Evolutionary conservation across 2,329 filamentous ascomycete genomes (phyloP), one percentile per base, ranked within the genome.

Genomic region (Cordyceps javanica): DNA sequence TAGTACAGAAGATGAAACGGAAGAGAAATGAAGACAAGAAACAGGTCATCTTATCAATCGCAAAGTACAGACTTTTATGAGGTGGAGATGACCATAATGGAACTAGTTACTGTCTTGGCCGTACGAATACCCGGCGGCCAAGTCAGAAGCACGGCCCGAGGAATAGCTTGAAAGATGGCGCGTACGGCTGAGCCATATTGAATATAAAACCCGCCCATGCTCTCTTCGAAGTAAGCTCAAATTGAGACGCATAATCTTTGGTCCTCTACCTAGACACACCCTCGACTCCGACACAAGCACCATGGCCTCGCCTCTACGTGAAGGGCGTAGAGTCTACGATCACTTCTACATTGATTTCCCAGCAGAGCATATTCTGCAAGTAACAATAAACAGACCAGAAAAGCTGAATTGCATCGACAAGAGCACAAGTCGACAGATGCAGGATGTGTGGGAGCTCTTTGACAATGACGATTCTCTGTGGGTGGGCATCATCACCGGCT

Each of bases 311-410:
- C n/a, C 9, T 10, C 26, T 56, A 34, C 42, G 53, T 39, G 32
- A 34, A 21, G n/a, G 10, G 26, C 16, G 21, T 2, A 25, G 32
- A 32, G 16, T 39, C 28, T 39, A 23, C 44, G 28, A 21, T 49
- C 42, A 48, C 44, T 56, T 56, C 34, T 41, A 30, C 3, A 41
- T 55, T 19, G 48, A 26, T n/a, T 55, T 55, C 19, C 52, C 44
- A 3, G 19, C 30, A 2, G 21, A 55, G 11, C 5, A 45, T 28
- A 39, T 48, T 25, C 16, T 55, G n/a, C 53, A 46, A 48, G 21
- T 55, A 10, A 55, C 42, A 26, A 4, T 45, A 28, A 13, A 26
- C 30, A 42, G 32, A 11, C 30, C n/a, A 8, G 21, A 26, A n/a
- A 49, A 55, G n/a, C 42, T 48, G 10, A 48, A 55, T 25, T 55